A percentile compares a stretch with the other conserved stretches of the same genome.
These are phyloP conservation scores for Dactylellina leptospora DNA, from an alignment of 2,329 filamentous ascomycete genomes.

Conservation along the genomic window DNA sequence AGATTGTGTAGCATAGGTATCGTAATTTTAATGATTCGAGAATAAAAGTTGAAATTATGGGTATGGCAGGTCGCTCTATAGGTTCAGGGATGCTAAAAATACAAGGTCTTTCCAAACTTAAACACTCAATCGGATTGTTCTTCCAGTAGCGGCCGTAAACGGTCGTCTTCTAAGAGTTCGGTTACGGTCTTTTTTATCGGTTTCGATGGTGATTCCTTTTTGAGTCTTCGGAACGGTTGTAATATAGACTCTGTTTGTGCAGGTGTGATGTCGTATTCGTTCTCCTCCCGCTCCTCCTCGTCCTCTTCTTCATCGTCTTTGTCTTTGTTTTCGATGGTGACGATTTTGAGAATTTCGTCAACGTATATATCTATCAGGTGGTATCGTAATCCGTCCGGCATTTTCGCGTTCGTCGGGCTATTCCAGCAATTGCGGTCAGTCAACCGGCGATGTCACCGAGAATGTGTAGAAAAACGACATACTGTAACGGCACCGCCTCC, in stretches of 20 bases:
- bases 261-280: conserved; percentile 61
- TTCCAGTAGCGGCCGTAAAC: conserved; percentile 68
- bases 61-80: conserved; percentile 37
- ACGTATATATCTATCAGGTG: conserved; percentile 91
- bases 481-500: conserved; percentile 62
- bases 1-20: conserved; percentile 26
- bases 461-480: conserved; percentile 7
- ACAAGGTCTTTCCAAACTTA: conserved; percentile 2
- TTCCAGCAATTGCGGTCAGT: conserved; percentile 4
- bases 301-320: conserved; percentile 59
- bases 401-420: conserved; percentile 65
- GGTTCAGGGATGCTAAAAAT: conserved; percentile 18
- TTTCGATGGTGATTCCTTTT: conserved; percentile 71
- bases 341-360: conserved; percentile 82
- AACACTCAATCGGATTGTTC: conserved; percentile 3
- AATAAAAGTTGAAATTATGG: conserved; percentile 8
- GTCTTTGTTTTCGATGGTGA: conserved; percentile 63
- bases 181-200: conserved; percentile 72
- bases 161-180: conserved; percentile 77
- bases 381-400: conserved; percentile 84
- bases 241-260: conserved; percentile 64
- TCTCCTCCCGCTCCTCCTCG: conserved; percentile 60
- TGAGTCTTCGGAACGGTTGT: conserved; percentile 67
- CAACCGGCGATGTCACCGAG: not conserved
- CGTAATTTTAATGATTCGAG: not conserved